These are phyloP conservation scores for Tilletia caries DNA, from an alignment of 1,284 basidiomycete species.

Conservation along the genomic window DNA sequence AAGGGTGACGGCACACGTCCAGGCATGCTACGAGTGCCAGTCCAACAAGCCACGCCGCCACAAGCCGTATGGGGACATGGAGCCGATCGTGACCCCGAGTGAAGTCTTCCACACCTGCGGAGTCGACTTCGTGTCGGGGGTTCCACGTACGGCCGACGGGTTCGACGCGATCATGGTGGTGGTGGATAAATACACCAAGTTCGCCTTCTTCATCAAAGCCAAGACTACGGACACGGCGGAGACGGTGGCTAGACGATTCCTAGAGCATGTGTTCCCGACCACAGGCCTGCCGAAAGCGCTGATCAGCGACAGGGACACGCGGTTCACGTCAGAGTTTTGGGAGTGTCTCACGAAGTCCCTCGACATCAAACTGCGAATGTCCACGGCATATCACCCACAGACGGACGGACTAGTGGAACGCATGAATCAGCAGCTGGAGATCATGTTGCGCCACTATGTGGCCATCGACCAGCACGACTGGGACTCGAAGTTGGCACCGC, in stretches of 20 bases:
- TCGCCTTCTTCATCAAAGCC: background rate
- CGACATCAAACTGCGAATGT: background rate
- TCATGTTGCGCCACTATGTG: constrained; percentile 35
- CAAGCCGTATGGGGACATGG: too few species aligned
- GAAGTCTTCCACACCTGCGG: too few species aligned
- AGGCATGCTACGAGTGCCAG: too few species aligned
- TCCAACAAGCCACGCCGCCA: too few species aligned
- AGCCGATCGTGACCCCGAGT: too few species aligned
- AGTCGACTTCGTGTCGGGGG: too few species aligned
- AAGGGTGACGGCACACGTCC: too few species aligned
- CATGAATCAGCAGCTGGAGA: constrained; percentile 56
- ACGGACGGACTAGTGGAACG: constrained; percentile 56
- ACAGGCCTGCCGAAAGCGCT: background rate
- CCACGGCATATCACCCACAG: background rate
- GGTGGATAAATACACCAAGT: background rate
- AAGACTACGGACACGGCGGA: background rate
- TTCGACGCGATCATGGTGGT: constrained; percentile 6
- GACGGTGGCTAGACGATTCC: background rate
- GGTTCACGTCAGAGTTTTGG: background rate
- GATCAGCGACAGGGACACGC: background rate
- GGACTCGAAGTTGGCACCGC: background rate
- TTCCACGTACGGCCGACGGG: background rate
- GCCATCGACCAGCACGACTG: constrained; percentile 24
- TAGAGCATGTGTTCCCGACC: background rate
- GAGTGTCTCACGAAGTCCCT: background rate